Conservation (phyloP, 1,139 yeast genomes). For the Pneumocystis oryctolagi region DNA sequence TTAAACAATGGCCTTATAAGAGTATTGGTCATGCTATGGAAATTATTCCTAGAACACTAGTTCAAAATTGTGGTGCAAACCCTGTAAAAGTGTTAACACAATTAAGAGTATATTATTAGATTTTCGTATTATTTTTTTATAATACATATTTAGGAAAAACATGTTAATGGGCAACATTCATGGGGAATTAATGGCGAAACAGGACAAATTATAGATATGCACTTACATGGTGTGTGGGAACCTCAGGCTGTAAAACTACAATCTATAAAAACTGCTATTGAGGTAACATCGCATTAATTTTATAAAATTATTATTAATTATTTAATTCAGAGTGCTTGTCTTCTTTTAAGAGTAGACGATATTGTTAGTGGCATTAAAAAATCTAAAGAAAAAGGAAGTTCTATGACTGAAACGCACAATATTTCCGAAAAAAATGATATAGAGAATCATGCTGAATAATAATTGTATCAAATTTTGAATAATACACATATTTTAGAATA, state of each 20-base stretch:
- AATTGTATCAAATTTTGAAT: neutral
- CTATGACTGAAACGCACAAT: slow-evolving; percentile 18
- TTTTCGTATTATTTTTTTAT: neutral
- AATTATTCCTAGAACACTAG: slow-evolving; percentile 90
- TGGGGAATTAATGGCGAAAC: slow-evolving; percentile 90
- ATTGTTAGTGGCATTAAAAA: slow-evolving; percentile 89
- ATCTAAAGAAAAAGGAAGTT: slow-evolving; percentile 18
- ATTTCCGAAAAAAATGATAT: slow-evolving; percentile 3
- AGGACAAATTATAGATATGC: slow-evolving; percentile 92
- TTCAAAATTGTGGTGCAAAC: slow-evolving; percentile 96
- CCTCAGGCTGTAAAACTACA: slow-evolving; percentile 97
- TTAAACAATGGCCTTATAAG: slow-evolving; percentile 96
- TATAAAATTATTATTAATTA: neutral
- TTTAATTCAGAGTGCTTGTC: slow-evolving; percentile 63
- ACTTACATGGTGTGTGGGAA: slow-evolving; percentile 93
- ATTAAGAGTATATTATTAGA: neutral
- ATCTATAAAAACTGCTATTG: slow-evolving; percentile 91
- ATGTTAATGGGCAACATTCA: slow-evolving; percentile 73
- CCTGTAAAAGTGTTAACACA: slow-evolving; percentile 70
- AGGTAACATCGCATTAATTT: neutral
- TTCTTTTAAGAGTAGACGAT: slow-evolving; percentile 88
- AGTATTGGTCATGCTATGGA: slow-evolving; percentile 98
- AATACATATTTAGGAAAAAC: slow-evolving; percentile 76
- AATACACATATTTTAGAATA: neutral
- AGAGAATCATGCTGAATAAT: neutral